Evolutionary conservation across 331 rosid genomes (phyloP).

Genomic region (Quercus tomentella): DNA sequence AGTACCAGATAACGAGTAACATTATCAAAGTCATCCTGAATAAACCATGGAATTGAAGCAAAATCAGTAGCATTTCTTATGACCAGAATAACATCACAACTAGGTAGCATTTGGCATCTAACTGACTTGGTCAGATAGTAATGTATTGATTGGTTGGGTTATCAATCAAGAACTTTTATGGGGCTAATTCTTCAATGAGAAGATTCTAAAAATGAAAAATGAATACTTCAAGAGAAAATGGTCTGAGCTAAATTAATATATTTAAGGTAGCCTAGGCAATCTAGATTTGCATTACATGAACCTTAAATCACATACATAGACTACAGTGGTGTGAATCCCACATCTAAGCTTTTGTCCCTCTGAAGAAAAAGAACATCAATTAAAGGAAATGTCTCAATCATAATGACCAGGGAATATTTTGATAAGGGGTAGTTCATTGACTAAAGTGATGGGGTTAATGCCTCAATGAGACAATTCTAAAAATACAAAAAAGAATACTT

Average conservation of each 20-base stretch:
- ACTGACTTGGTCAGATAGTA: no score
- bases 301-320: not conserved
- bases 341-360: not conserved
- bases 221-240: not conserved
- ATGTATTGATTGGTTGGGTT: no score
- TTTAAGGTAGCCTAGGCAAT: not conserved
- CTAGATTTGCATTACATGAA: not conserved
- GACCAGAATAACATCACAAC: not conserved
- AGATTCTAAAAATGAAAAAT: not conserved
- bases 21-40: slow-evolving; percentile 50
- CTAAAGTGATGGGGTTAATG: not conserved
- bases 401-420: not conserved
- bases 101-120: not conserved
- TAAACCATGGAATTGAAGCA: slow-evolving; percentile 9
- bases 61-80: slow-evolving; percentile 9
- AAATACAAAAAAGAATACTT: not conserved
- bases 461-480: not conserved
- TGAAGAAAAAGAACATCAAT: not conserved
- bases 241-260: not conserved
- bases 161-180: no score
- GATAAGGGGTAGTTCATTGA: not conserved
- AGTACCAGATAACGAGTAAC: slow-evolving; percentile 55
- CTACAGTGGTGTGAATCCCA: not conserved
- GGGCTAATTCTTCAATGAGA: not conserved
- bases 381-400: not conserved